phyloP scores from a whole-genome alignment of 2,329 filamentous ascomycete species.

The Leptographium procerum region DNA sequence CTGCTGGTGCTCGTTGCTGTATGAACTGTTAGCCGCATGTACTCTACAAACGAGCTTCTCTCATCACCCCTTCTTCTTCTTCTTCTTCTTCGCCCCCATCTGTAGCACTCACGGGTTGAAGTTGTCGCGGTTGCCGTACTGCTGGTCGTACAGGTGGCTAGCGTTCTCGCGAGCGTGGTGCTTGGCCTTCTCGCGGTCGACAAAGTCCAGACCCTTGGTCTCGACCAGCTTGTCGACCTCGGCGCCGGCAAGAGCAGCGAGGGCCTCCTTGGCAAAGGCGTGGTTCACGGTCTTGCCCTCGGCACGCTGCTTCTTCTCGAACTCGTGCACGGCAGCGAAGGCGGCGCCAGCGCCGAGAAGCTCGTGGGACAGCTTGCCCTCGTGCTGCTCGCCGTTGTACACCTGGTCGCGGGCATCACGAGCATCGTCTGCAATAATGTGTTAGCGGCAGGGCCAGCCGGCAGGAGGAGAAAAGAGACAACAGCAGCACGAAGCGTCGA shows the following conservation, averaged over 20 bases:
- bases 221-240: slow-evolving; percentile 68
- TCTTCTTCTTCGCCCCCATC: too few species aligned
- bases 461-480: neutral
- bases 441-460: neutral
- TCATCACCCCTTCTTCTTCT: too few species aligned
- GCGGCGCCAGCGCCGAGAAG: slow-evolving; percentile 63
- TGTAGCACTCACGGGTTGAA: slow-evolving; percentile 45
- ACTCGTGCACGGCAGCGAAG: slow-evolving; percentile 71
- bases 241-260: slow-evolving; percentile 60
- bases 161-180: slow-evolving; percentile 47
- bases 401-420: slow-evolving; percentile 31
- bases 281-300: slow-evolving; percentile 63
- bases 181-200: slow-evolving; percentile 47
- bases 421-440: slow-evolving; percentile 23
- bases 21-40: neutral
- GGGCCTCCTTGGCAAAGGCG: slow-evolving; percentile 64
- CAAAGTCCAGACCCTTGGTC: slow-evolving; percentile 53
- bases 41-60: neutral
- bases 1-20: neutral
- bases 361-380: slow-evolving; percentile 61
- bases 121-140: slow-evolving; percentile 41
- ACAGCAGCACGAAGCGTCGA: neutral
- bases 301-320: slow-evolving; percentile 61
- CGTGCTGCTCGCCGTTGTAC: slow-evolving; percentile 32
- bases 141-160: slow-evolving; percentile 49